These are phyloP conservation scores for Rutstroemia sp. DNA, from an alignment of 2,329 filamentous ascomycete genomes.

Conservation along the genomic window DNA sequence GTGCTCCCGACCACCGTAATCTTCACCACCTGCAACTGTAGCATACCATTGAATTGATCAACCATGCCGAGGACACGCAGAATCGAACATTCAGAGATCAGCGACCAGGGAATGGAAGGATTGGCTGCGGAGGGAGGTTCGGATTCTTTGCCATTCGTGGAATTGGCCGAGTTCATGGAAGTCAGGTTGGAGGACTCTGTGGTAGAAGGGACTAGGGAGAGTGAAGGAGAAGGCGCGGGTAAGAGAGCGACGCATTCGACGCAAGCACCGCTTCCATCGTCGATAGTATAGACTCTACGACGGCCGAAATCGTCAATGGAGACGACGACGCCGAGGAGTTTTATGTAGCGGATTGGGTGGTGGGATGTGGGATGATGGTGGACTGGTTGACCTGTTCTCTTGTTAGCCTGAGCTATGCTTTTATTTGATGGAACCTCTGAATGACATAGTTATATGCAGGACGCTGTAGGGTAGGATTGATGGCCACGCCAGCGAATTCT, in stretches of 20 bases:
- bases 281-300: slow-evolving; percentile 48
- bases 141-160: not conserved
- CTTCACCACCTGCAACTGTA: slow-evolving; percentile 46
- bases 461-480: not conserved
- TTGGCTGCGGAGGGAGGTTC: slow-evolving; percentile 49
- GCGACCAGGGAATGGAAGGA: slow-evolving; percentile 21
- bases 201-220: not conserved
- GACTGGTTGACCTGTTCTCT: slow-evolving; percentile 41
- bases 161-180: not conserved
- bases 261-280: slow-evolving; percentile 55
- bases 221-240: slow-evolving; percentile 7
- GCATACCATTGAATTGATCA: slow-evolving; percentile 38
- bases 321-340: slow-evolving; percentile 63
- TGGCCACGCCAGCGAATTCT: not conserved
- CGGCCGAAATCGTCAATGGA: slow-evolving; percentile 45
- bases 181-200: not conserved
- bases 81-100: slow-evolving; percentile 44
- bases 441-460: not conserved
- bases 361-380: slow-evolving; percentile 56
- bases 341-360: slow-evolving; percentile 70
- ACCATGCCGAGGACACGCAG: slow-evolving; percentile 51
- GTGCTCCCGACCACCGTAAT: slow-evolving; percentile 43
- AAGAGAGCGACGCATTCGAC: slow-evolving; percentile 37
- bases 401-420: not conserved
- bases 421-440: too few species aligned